Evolutionary conservation across 164 flowering plant species (phyloP).

Genomic region (Malania oleifera): DNA sequence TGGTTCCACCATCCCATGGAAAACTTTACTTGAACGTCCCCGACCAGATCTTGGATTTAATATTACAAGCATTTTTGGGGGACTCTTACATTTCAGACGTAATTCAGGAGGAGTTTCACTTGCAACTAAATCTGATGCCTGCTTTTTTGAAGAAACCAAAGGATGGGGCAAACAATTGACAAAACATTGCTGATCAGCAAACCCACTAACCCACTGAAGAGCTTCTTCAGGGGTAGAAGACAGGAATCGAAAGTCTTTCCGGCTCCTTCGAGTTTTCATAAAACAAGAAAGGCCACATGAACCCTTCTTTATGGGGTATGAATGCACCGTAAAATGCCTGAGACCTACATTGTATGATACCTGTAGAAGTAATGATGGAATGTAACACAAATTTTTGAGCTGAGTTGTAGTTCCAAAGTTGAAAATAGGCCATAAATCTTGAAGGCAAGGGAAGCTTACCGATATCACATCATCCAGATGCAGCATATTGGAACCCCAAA

Average conservation of each 20-base stretch:
- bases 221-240: constrained; percentile 81
- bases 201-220: constrained; percentile 80
- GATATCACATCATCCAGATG: constrained; percentile 79
- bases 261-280: constrained; percentile 56
- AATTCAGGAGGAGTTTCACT: constrained; percentile 65
- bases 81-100: constrained; percentile 65
- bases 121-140: constrained; percentile 45
- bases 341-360: constrained; percentile 75
- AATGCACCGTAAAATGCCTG: constrained; percentile 84
- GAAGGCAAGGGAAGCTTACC: constrained; percentile 34
- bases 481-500: constrained; percentile 76
- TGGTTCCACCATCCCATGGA: constrained; percentile 79
- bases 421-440: neutral
- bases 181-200: constrained; percentile 93
- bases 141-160: constrained; percentile 77
- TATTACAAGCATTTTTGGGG: constrained; percentile 86
- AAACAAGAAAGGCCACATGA: constrained; percentile 70
- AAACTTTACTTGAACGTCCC: constrained; percentile 96
- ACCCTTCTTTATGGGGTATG: constrained; percentile 67
- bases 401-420: neutral
- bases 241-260: constrained; percentile 77
- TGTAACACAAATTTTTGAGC: constrained; percentile 10
- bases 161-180: constrained; percentile 90
- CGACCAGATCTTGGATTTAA: constrained; percentile 95
- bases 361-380: constrained; percentile 34